Evolutionary conservation across 768 basidiomycete genomes (phyloP).

Genomic region (Rhodosporidiobolus sp.): DNA sequence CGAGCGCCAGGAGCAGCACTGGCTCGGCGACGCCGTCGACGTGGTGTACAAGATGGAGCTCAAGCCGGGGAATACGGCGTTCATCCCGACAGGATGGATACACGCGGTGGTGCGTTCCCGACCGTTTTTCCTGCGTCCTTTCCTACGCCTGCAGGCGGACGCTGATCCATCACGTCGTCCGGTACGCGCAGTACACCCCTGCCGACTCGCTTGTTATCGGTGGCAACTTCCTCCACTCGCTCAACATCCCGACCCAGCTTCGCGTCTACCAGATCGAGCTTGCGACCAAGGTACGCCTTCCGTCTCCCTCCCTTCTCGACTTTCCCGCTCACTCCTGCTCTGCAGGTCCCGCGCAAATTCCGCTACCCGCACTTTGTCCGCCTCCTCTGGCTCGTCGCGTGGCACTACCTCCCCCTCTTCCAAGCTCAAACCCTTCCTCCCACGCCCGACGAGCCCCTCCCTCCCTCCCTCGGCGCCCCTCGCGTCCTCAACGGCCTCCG

Average conservation of each 20-base stretch:
- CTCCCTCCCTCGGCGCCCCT: conserved; percentile 27
- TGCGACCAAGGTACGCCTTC: conserved; percentile 67
- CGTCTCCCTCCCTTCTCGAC: conserved; percentile 47
- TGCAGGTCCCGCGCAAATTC: conserved; percentile 84
- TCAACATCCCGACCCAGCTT: conserved; percentile 79
- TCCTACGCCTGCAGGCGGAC: background rate
- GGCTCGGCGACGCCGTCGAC: conserved; percentile 90
- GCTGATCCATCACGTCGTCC: background rate
- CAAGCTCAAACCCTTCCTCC: conserved; percentile 63
- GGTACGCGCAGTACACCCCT: conserved; percentile 70
- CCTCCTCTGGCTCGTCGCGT: conserved; percentile 31
- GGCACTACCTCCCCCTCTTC: conserved; percentile 70
- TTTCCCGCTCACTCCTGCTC: conserved; percentile 69
- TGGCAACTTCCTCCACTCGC: conserved; percentile 95
- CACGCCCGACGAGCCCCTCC: conserved; percentile 46
- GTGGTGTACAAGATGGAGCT: conserved; percentile 82
- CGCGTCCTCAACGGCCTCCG: conserved; percentile 71
- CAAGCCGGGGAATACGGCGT: conserved; percentile 73
- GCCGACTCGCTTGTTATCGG: conserved; percentile 91
- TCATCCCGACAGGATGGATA: conserved; percentile 81
- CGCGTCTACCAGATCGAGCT: conserved; percentile 87
- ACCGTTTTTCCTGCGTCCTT: background rate
- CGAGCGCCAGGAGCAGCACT: conserved; percentile 80
- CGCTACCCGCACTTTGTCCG: conserved; percentile 69
- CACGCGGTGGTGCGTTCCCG: conserved; percentile 79